Base-by-base conservation (phyloP, 2,329 filamentous ascomycete genomes). In the Fusarium kyushuense region DNA sequence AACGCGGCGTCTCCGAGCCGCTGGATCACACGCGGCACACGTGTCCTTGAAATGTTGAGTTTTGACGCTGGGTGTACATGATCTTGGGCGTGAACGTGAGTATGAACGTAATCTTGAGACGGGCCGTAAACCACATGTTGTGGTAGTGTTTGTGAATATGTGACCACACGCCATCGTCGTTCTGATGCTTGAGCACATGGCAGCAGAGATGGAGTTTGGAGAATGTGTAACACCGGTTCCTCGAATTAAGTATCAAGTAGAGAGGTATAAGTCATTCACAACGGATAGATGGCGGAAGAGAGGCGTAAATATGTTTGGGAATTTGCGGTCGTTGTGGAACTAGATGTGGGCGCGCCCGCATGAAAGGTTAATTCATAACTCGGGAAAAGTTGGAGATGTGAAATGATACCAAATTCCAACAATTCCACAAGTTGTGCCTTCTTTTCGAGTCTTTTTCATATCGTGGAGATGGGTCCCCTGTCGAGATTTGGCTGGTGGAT, bases 21-120 rank as follows among this genome's bases (percentile, higher is more conserved):
- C 71, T 1, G 76, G 74, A 49, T 81, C 78, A 62, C 80, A 82
- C 8, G 63, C 51, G 10, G 78, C 75, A 68, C 79, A 82, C n/a
- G 76, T 79, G 65, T 79, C 78, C 41, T 75, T 59, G 42, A 81
- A 52, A 55, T 73, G 74, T 14, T 57, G 60, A 25, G 56, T 59
- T 32, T 65, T 65, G 27, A 60, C 29, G 16, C 60, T 42, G 36
- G 56, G 59, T 16, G 61, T 64, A 54, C 69, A 68, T 59, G 56
- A 45, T 3, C 41, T 45, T 30, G 59, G 61, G 42, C 38, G 36
- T 27, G 32, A 45, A 30, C 42, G 59, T 23, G 63, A 63, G 54
- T 67, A 68, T 56, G 58, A 48, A 4, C 41, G 47, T 29, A 60
- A 60, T 42, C 38, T 32, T 30, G 35, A 63, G 40, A 27, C 27